phyloP scores from a whole-genome alignment of 2,329 filamentous ascomycete species.

The Aspergillus niger region DNA sequence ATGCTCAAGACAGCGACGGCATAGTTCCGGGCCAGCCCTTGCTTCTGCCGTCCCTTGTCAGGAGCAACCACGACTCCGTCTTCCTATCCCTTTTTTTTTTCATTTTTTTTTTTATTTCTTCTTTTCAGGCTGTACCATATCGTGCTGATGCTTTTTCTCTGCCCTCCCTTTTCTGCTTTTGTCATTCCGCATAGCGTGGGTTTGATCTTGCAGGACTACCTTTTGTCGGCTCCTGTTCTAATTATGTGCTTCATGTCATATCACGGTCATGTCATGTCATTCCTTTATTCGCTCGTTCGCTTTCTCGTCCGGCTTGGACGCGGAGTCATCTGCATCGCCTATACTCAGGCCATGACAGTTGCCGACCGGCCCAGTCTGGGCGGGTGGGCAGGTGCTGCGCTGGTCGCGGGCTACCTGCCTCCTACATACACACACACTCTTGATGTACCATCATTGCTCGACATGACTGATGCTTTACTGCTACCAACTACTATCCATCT shows the following conservation, averaged over 20 bases:
- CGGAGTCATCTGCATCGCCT: not conserved
- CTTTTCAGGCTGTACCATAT: not conserved
- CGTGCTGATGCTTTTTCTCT: slow-evolving; percentile 14
- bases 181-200: slow-evolving; percentile 37
- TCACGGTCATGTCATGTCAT: slow-evolving; percentile 23
- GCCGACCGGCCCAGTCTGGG: slow-evolving; percentile 1
- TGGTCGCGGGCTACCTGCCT: not conserved
- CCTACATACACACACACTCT: too few species aligned
- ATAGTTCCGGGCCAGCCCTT: not conserved
- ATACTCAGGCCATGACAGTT: not conserved
- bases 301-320: not conserved
- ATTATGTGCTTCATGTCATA: slow-evolving; percentile 5
- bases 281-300: slow-evolving; percentile 17
- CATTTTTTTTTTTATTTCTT: slow-evolving; percentile 11
- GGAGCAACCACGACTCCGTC: not conserved
- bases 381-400: slow-evolving; percentile 1
- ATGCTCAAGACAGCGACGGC: not conserved
- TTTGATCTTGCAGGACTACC: slow-evolving; percentile 17
- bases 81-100: slow-evolving; percentile 7
- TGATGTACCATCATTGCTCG: slow-evolving; percentile 1
- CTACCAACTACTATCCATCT: not conserved
- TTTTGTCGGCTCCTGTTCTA: not conserved
- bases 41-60: not conserved
- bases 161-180: slow-evolving; percentile 9
- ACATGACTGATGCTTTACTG: not conserved